Evolutionary conservation across 1,284 basidiomycete species (phyloP).

Genomic region (Ceraceosorus bombacis): DNA sequence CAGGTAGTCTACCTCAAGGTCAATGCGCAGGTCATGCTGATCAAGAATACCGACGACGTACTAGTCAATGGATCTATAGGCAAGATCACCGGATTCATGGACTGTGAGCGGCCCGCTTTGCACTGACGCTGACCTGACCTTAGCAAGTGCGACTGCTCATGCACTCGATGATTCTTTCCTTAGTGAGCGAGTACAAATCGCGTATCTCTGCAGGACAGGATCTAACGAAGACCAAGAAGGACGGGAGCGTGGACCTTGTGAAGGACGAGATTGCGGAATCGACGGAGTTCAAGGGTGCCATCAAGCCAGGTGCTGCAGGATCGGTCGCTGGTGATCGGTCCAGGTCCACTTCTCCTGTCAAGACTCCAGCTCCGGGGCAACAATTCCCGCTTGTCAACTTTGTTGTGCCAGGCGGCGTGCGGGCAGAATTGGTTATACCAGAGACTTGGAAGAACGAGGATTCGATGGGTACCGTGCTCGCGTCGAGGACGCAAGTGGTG

Average conservation of each 20-base stretch:
- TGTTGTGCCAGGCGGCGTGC: slow-evolving; percentile 18
- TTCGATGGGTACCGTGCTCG: slow-evolving; percentile 47
- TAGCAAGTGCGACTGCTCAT: too few species aligned
- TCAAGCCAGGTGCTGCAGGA: neutral
- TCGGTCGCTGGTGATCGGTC: neutral
- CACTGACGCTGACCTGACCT: too few species aligned
- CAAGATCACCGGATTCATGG: slow-evolving; percentile 50
- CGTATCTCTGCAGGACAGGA: slow-evolving; percentile 1
- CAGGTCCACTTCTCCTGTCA: slow-evolving; percentile 7
- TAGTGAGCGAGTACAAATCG: slow-evolving; percentile 1
- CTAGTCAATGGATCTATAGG: slow-evolving; percentile 80
- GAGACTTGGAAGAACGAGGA: slow-evolving; percentile 49
- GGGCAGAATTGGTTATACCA: slow-evolving; percentile 32
- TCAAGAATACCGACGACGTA: slow-evolving; percentile 68
- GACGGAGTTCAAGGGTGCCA: neutral
- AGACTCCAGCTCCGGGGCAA: slow-evolving; percentile 11
- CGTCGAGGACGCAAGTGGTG: slow-evolving; percentile 33
- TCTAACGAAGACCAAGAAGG: neutral
- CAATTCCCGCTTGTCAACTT: slow-evolving; percentile 44
- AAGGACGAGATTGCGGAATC: neutral
- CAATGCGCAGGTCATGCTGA: slow-evolving; percentile 61
- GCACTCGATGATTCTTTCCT: too few species aligned
- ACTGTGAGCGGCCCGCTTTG: neutral
- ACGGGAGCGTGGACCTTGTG: neutral
- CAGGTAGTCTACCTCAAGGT: slow-evolving; percentile 58